These are phyloP conservation scores for Stachybotrys chlorohalonatus DNA, from an alignment of 2,329 filamentous ascomycete species.

Conservation along the genomic window DNA sequence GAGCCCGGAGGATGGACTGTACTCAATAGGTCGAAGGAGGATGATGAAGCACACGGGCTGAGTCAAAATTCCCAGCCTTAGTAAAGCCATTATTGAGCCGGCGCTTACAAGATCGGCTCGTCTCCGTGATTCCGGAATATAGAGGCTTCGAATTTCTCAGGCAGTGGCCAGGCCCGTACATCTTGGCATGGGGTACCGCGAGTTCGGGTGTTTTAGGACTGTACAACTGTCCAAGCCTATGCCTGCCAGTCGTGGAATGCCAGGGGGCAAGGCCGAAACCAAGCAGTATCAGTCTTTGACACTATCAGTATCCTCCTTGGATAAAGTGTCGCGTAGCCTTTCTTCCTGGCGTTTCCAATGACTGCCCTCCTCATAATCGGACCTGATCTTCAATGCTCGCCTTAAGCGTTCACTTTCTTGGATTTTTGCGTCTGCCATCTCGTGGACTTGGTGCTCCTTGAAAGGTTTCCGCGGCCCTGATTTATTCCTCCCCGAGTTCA, in stretches of 20 bases:
- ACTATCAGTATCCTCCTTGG: constrained; percentile 27
- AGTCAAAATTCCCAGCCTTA: too few species aligned
- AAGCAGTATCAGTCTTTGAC: background rate
- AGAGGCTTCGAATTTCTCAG: too few species aligned
- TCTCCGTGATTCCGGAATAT: too few species aligned
- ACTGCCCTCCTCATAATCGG: constrained; percentile 75
- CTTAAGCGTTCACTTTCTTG: constrained; percentile 86
- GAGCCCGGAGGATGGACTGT: too few species aligned
- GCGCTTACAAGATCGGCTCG: too few species aligned
- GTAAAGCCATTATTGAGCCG: too few species aligned
- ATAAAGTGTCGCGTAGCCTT: constrained; percentile 37
- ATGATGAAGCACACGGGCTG: too few species aligned
- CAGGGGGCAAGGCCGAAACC: background rate
- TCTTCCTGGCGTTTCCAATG: constrained; percentile 84
- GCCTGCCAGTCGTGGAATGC: background rate
- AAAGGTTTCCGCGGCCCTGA: constrained; percentile 43
- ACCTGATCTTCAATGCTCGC: constrained; percentile 77
- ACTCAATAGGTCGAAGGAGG: too few species aligned
- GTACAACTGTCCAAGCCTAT: background rate
- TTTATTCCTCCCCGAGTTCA: constrained; percentile 20
- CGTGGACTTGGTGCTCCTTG: constrained; percentile 92
- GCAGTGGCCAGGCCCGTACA: too few species aligned
- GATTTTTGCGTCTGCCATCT: constrained; percentile 92
- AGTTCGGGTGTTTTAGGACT: too few species aligned
- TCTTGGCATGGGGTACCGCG: too few species aligned